Evolutionary conservation across 768 basidiomycete genomes (phyloP).

Genomic region (Mycena alexandri): DNA sequence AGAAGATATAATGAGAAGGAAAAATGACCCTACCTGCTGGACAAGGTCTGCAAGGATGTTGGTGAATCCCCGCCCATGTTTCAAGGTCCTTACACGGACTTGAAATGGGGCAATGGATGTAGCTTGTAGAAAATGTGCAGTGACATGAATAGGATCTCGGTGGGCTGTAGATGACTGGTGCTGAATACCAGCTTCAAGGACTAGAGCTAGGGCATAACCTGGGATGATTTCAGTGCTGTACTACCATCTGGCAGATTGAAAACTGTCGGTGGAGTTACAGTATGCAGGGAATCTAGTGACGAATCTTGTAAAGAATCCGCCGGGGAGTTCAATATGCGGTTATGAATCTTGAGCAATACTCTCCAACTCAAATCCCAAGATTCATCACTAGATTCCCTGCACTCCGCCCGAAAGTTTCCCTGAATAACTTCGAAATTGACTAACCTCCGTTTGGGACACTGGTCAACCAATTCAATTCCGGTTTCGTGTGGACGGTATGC

Average conservation of each 20-base stretch:
- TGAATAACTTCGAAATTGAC: background rate
- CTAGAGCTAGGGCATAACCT: constrained; percentile 72
- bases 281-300: too few relatives aligned
- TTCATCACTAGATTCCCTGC: too few relatives aligned
- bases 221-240: constrained; percentile 3
- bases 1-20: background rate
- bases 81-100: constrained; percentile 62
- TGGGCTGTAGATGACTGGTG: constrained; percentile 63
- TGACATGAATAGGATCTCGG: constrained; percentile 70
- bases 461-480: constrained; percentile 1
- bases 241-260: too few relatives aligned
- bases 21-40: constrained; percentile 59
- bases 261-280: too few relatives aligned
- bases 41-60: constrained; percentile 70
- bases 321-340: too few relatives aligned
- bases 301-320: too few relatives aligned
- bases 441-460: constrained; percentile 70
- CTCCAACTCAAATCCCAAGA: too few relatives aligned
- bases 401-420: too few relatives aligned
- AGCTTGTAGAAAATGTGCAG: constrained; percentile 68
- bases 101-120: constrained; percentile 57
- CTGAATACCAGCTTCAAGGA: constrained; percentile 66
- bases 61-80: constrained; percentile 64
- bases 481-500: background rate
- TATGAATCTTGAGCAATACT: too few relatives aligned